Base-by-base conservation (phyloP, 129 eudicot species). In the Kitagawia praeruptora region DNA sequence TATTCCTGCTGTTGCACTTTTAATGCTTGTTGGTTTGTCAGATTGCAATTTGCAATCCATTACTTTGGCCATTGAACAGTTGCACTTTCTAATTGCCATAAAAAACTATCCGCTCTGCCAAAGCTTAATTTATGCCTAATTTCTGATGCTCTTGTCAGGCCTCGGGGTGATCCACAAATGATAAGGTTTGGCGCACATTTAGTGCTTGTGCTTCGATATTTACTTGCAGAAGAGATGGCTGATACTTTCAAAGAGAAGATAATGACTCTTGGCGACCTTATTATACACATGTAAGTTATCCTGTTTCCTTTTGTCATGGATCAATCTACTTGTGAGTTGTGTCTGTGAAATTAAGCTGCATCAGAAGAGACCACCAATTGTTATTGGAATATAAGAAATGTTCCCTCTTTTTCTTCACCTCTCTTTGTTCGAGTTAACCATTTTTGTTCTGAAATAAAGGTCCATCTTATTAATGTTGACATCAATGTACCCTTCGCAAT, bases 81-180 rank as follows among this genome's bases (percentile, higher is more conserved):
- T 70, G 44, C 13, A 38, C 8, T 4, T 18, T 37, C 45, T 3
- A 14, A 38, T 14, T 70, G 51, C 49, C 12, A 73, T 42, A 10
- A 42, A 73, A 42, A 41, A 41, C 77, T 44, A 0, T 73, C 7
- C n/a, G 53, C 47, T 67, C 42, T 15, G 3, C 4, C 54, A 46
- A 73, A 34, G 10, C 18, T 73, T 25, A 61, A 9, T 61, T 23
- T 79, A 12, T 63, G 81, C 53, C 83, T 64, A 67, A 48, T 46
- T 54, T 75, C 70, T 76, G 73, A 79, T 80, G 53, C 70, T 51
- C 58, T 87, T 80, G 73, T 41, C 87, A 95, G 99, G 89, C 96
- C 96, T 75, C 93, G 92, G 81, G 97, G 99, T 70, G 99, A 95
- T 78, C 97, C 97, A 11, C 96, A 92, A 83, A 90, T 95, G 99